Conservation (phyloP, 805 yeast species). For the Komagataella mondaviorum region DNA sequence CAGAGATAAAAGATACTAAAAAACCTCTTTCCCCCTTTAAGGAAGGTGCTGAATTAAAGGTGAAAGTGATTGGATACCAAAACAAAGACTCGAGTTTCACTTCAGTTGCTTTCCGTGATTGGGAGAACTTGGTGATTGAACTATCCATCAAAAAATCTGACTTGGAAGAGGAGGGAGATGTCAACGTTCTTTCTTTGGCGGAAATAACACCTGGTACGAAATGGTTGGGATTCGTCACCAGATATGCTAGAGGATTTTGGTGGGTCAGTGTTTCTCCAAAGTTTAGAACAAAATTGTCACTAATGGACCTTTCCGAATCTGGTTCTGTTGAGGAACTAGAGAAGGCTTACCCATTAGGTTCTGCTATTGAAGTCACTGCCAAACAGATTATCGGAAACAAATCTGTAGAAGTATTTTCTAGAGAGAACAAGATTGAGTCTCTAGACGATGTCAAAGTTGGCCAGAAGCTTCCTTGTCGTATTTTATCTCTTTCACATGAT, state of each 20-base stretch:
- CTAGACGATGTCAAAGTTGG: constrained; percentile 42
- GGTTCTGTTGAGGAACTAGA: constrained; percentile 34
- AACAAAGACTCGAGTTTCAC: constrained; percentile 59
- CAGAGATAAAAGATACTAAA: constrained; percentile 41
- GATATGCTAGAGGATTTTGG: constrained; percentile 40
- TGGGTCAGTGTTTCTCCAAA: constrained; percentile 64
- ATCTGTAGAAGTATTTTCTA: constrained; percentile 33
- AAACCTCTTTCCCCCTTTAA: constrained; percentile 48
- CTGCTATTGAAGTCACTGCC: constrained; percentile 49
- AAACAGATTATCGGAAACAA: constrained; percentile 37
- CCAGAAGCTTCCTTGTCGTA: constrained; percentile 43
- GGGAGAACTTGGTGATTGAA: constrained; percentile 48
- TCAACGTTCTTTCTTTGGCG: constrained; percentile 20
- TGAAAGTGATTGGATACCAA: constrained; percentile 63
- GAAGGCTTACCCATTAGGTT: constrained; percentile 55
- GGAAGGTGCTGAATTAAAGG: constrained; percentile 43
- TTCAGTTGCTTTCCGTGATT: constrained; percentile 47
- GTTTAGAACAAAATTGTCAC: constrained; percentile 50
- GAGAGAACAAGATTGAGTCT: constrained; percentile 24
- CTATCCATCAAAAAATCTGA: constrained; percentile 39
- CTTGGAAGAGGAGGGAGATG: constrained; percentile 11
- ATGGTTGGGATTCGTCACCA: constrained; percentile 51
- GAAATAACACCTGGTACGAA: constrained; percentile 35
- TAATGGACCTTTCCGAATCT: constrained; percentile 50
- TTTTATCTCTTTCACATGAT: constrained; percentile 42